A percentile compares a stretch with the other conserved stretches of the same genome.
These are phyloP conservation scores for Chalaropsis ovoidea DNA, from an alignment of 2,329 filamentous ascomycete genomes.

Conservation along the genomic window DNA sequence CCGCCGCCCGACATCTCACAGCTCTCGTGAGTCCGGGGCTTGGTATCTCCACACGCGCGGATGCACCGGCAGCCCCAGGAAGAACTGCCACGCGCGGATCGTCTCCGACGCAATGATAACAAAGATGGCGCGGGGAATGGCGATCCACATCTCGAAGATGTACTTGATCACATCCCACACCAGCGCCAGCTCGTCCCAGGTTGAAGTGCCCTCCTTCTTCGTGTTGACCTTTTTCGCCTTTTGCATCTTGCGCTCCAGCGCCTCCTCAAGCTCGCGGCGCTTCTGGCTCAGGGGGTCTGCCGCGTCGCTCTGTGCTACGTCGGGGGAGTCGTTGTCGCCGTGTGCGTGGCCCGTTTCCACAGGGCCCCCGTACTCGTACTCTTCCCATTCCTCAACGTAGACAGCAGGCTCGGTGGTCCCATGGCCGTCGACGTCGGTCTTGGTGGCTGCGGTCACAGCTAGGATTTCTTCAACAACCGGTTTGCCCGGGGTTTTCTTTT, in stretches of 20 bases:
- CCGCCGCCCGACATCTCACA: constrained; percentile 31
- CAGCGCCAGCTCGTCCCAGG: constrained; percentile 30
- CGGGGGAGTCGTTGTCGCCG: constrained; percentile 27
- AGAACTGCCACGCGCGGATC: constrained; percentile 41
- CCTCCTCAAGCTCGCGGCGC: constrained; percentile 29
- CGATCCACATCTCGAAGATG: constrained; percentile 48
- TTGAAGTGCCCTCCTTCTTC: constrained; percentile 33
- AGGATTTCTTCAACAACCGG: background rate
- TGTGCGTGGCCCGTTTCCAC: constrained; percentile 17
- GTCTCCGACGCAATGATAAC: constrained; percentile 38
- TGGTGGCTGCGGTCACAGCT: background rate
- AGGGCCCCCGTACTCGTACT: constrained; percentile 17
- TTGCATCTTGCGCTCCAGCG: constrained; percentile 29
- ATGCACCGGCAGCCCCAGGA: constrained; percentile 43
- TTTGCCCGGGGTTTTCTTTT: background rate
- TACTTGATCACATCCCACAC: constrained; percentile 28
- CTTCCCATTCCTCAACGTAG: constrained; percentile 16
- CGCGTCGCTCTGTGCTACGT: constrained; percentile 27
- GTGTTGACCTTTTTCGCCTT: constrained; percentile 33
- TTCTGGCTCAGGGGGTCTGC: background rate
- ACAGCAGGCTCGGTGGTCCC: constrained; percentile 14
- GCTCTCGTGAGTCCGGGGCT: constrained; percentile 40
- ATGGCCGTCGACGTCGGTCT: background rate
- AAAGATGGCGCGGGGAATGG: constrained; percentile 42
- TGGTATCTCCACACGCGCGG: constrained; percentile 41